Evolutionary conservation across 805 yeast genomes (phyloP), one percentile per base, ranked within the genome.

Genomic region (Cyberlindnera suaveolens): DNA sequence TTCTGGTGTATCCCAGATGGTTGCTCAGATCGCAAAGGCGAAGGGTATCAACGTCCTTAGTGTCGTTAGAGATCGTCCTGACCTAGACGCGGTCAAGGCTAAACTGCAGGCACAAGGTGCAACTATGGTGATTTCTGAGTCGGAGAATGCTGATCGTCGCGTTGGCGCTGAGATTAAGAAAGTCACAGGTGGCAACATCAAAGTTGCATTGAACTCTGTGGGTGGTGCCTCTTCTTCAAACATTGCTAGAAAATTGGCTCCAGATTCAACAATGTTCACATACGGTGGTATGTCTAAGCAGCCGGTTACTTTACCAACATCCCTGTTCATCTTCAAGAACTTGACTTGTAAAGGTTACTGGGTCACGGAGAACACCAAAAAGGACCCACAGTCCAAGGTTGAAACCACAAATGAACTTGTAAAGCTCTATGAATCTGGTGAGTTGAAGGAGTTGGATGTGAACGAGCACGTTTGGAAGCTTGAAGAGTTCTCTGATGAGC

Each of bases 211-310:
- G 51, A 93, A 93, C 65, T 86, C 96, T 57, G 91, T 95, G 31
- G 97, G 99, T 42, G 99, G 99, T 30, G 75, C 83, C 47, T 82
- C 88, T 31, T 77, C 88, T 17, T 72, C 95, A 0, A 82, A 82
- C 34, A 72, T 93, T 53, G 91, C 96, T 9, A 74, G 96, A 52
- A 91, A 89, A 61, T 72, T 93, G 43, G 80, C 78, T 32, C 66
- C 70, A 14, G 78, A 85, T 53, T 96, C 93, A 1, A 74, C 80
- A 38, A 68, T 93, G 71, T 77, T 89, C 53, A 88, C 98, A 1
- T 93, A 93, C 59, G 99, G 99, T 30, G 98, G 96, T 32, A 93
- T 93, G 99, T 87, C 97, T 3, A 80, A 82, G 71, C 90, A 87
- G 66, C 99, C 99, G 2, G 95, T 93, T 10, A 75, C 78, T n/a